Evolutionary conservation across 768 basidiomycete species (phyloP).

Genomic region (Rhodocollybia butyracea): DNA sequence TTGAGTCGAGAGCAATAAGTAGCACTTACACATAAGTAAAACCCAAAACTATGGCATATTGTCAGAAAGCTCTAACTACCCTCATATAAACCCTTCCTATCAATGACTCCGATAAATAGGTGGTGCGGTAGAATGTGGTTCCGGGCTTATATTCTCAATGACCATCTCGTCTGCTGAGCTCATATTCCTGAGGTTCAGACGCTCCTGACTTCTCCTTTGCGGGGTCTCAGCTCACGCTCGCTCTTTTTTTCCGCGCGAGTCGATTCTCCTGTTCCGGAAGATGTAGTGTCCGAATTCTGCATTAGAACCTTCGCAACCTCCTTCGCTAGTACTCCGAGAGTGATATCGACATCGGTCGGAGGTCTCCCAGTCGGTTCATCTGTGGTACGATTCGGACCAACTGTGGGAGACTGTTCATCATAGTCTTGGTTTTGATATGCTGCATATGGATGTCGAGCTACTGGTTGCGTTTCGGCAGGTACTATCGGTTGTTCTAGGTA

Average conservation of each 20-base stretch:
- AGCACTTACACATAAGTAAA: not conserved
- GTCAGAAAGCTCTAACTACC: not conserved
- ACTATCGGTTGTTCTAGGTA: too few relatives aligned
- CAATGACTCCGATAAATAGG: not conserved
- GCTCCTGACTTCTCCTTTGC: not conserved
- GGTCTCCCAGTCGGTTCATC: not conserved
- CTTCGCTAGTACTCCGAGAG: slow-evolving; percentile 26
- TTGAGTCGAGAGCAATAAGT: too few relatives aligned
- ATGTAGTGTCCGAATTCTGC: slow-evolving; percentile 7
- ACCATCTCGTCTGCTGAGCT: not conserved
- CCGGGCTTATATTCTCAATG: not conserved
- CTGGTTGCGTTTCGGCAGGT: too few relatives aligned
- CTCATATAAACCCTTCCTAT: not conserved
- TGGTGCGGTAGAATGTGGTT: not conserved
- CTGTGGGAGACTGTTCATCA: too few relatives aligned
- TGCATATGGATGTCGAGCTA: too few relatives aligned
- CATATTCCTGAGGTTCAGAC: not conserved
- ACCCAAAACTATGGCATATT: not conserved
- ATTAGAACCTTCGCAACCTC: slow-evolving; percentile 25
- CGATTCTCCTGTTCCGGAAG: not conserved
- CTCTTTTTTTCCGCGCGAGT: not conserved
- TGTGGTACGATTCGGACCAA: not conserved
- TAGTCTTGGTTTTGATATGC: too few relatives aligned
- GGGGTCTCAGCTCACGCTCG: not conserved
- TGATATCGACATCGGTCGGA: not conserved